phyloP scores from a whole-genome alignment of 2,329 filamentous ascomycete genomes.

The Dactylellina drechsleri region DNA sequence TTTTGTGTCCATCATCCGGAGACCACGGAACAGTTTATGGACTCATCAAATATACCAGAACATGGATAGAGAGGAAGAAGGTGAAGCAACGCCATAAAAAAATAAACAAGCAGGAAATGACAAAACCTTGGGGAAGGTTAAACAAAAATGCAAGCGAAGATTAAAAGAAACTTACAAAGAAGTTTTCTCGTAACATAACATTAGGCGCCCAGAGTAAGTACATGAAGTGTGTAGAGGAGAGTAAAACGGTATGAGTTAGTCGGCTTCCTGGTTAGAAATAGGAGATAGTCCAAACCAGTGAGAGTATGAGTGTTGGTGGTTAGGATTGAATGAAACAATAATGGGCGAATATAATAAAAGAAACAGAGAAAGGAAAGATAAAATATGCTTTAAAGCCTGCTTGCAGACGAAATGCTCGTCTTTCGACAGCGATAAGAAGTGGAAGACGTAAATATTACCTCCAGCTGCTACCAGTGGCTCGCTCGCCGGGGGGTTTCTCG shows the following conservation, averaged over 20 bases:
- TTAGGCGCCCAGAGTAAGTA: slow-evolving; percentile 23
- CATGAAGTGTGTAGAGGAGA: slow-evolving; percentile 10
- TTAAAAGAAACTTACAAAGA: slow-evolving; percentile 39
- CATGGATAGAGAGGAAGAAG: slow-evolving; percentile 22
- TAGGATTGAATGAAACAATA: not conserved
- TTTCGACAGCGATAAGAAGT: slow-evolving; percentile 1
- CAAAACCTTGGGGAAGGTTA: slow-evolving; percentile 16
- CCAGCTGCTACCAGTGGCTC: slow-evolving; percentile 43
- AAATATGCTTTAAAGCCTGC: slow-evolving; percentile 8
- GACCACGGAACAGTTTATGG: slow-evolving; percentile 22
- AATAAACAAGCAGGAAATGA: slow-evolving; percentile 24
- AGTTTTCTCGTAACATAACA: slow-evolving; percentile 16
- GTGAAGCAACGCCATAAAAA: slow-evolving; percentile 40
- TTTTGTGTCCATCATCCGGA: slow-evolving; percentile 33
- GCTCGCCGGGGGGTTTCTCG: slow-evolving; percentile 48
- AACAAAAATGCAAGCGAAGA: slow-evolving; percentile 39
- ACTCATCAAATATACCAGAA: slow-evolving; percentile 30
- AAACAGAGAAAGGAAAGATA: not conserved
- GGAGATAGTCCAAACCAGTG: no score
- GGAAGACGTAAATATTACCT: slow-evolving; percentile 31
- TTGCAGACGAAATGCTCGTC: slow-evolving; percentile 3
- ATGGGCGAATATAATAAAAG: slow-evolving; percentile 19
- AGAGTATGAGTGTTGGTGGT: no score
- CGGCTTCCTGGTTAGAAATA: no score
- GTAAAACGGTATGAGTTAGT: no score